These are phyloP conservation scores for Boletellus ananiceps DNA, from an alignment of 768 basidiomycete species.

Conservation along the genomic window DNA sequence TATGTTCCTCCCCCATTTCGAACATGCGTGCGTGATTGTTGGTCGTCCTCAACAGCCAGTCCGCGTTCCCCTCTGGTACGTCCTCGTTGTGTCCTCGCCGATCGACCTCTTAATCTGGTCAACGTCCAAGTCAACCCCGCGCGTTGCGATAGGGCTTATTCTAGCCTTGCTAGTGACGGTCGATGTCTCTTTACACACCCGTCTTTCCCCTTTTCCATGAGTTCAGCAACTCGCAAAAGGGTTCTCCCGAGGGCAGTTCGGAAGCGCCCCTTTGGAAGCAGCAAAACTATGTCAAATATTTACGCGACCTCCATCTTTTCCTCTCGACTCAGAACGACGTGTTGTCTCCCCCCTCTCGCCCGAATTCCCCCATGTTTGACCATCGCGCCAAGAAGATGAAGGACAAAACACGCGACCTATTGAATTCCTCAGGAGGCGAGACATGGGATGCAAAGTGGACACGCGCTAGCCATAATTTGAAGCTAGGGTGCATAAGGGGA, in stretches of 20 bases:
- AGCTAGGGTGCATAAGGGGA: slow-evolving; percentile 38
- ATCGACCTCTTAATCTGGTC: neutral
- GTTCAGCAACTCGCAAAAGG: slow-evolving; percentile 4
- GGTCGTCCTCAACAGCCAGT: neutral
- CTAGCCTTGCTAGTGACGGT: neutral
- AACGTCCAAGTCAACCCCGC: neutral
- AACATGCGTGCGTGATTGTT: neutral
- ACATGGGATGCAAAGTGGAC: slow-evolving; percentile 47
- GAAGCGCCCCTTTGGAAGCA: slow-evolving; percentile 3
- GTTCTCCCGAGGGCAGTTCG: neutral
- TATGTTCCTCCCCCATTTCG: neutral
- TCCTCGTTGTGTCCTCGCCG: neutral
- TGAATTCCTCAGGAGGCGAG: slow-evolving; percentile 35
- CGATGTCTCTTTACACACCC: slow-evolving; percentile 35
- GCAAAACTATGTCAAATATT: slow-evolving; percentile 21
- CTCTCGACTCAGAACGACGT: slow-evolving; percentile 31
- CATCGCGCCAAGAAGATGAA: slow-evolving; percentile 30
- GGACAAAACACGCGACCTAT: slow-evolving; percentile 32
- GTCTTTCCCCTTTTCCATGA: slow-evolving; percentile 27
- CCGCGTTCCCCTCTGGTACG: slow-evolving; percentile 5
- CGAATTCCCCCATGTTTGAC: slow-evolving; percentile 29
- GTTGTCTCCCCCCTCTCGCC: slow-evolving; percentile 34
- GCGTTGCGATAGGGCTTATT: neutral
- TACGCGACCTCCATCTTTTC: slow-evolving; percentile 31
- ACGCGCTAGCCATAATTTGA: slow-evolving; percentile 36